phyloP scores from a whole-genome alignment of 1,284 basidiomycete genomes.

The Porogramme epimiltina region DNA sequence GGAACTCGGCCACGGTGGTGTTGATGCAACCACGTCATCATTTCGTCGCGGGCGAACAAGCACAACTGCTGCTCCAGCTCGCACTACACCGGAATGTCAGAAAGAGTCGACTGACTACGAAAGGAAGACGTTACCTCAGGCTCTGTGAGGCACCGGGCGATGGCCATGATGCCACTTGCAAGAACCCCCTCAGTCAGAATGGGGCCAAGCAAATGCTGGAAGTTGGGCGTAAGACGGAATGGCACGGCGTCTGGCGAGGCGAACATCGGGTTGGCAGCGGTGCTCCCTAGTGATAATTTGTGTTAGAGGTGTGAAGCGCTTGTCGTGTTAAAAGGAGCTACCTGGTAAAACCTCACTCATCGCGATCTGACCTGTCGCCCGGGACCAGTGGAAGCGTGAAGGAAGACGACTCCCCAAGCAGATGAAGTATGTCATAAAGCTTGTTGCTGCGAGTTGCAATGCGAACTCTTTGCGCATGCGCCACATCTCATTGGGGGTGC shows the following conservation, averaged over 20 bases:
- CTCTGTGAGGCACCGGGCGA: conserved; percentile 88
- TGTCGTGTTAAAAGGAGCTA: conserved; percentile 31
- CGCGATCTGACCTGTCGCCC: conserved; percentile 86
- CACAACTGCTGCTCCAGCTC: conserved; percentile 89
- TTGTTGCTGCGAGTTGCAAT: conserved; percentile 83
- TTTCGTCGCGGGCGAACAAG: conserved; percentile 93
- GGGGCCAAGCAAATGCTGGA: conserved; percentile 92
- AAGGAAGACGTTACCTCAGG: conserved; percentile 71
- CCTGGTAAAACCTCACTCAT: conserved; percentile 92
- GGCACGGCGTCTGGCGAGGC: conserved; percentile 87
- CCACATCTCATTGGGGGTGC: conserved; percentile 88
- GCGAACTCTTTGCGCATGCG: conserved; percentile 98
- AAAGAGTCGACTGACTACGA: not conserved
- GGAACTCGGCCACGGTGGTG: conserved; percentile 50
- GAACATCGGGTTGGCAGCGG: conserved; percentile 61
- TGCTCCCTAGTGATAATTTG: not conserved
- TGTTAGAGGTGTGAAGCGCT: conserved; percentile 43
- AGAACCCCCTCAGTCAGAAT: conserved; percentile 91
- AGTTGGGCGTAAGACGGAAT: conserved; percentile 96
- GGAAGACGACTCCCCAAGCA: conserved; percentile 87
- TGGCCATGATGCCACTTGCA: conserved; percentile 86
- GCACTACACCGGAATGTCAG: conserved; percentile 52
- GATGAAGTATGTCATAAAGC: conserved; percentile 93
- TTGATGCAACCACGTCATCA: conserved; percentile 67
- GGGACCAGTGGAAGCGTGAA: conserved; percentile 85